These are phyloP conservation scores for Penicillium sp. DNA, from an alignment of 2,329 filamentous ascomycete species.

Conservation along the genomic window DNA sequence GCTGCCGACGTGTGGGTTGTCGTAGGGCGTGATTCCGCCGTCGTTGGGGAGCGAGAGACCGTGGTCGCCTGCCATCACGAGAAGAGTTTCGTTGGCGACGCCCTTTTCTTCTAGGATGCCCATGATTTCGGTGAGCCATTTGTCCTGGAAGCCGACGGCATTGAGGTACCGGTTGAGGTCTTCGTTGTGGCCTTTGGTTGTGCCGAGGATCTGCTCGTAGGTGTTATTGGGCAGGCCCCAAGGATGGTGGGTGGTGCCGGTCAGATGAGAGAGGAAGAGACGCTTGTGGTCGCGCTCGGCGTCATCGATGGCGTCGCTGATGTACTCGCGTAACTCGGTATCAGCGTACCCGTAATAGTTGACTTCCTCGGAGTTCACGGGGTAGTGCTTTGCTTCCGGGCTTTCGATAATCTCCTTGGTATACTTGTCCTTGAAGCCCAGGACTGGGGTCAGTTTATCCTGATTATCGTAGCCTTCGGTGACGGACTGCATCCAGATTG, in stretches of 20 bases:
- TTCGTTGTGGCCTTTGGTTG: conserved; percentile 13
- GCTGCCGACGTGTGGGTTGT: conserved; percentile 27
- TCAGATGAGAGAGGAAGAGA: conserved; percentile 31
- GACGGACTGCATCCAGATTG: conserved; percentile 31
- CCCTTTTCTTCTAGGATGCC: conserved; percentile 27
- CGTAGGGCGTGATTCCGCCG: conserved; percentile 27
- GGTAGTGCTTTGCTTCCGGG: conserved; percentile 18
- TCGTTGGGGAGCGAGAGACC: conserved; percentile 29
- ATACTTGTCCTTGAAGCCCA: conserved; percentile 25
- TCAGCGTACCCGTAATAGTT: conserved; percentile 28
- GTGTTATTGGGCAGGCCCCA: conserved; percentile 23
- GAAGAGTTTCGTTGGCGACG: conserved; percentile 30
- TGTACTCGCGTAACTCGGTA: conserved; percentile 22
- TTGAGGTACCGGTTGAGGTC: conserved; percentile 32
- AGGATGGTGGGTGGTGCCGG: conserved; percentile 30
- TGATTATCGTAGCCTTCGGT: conserved; percentile 31
- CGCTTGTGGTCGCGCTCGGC: conserved; percentile 27
- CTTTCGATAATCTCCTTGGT: conserved; percentile 20
- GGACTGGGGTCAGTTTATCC: conserved; percentile 21
- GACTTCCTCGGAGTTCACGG: conserved; percentile 11
- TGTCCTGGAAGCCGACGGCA: conserved; percentile 26
- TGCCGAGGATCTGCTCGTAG: conserved; percentile 23
- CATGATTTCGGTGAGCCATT: conserved; percentile 29
- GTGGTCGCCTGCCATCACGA: conserved; percentile 32
- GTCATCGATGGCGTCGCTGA: conserved; percentile 26